Base-by-base conservation (phyloP, 2,329 filamentous ascomycete species). In the Epicoccum nigrum region DNA sequence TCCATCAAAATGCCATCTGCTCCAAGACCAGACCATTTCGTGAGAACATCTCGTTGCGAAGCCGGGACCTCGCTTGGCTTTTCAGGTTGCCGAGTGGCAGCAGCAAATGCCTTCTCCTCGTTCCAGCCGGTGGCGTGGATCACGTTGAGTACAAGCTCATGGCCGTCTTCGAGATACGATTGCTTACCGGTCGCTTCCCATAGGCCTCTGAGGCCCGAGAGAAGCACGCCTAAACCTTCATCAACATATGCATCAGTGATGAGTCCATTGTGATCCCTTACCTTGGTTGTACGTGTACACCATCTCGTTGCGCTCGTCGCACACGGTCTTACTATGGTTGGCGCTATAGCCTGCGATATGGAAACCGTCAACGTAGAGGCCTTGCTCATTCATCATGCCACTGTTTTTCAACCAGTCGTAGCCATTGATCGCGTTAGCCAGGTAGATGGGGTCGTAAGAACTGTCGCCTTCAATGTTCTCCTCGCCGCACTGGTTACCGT, bases 211-310 rank as follows among this genome's bases (percentile, higher is more conserved):
- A 91, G 83, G 11, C 91, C 92, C 4, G 89, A 92, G 17, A 97
- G 82, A 1, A 97, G 67, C 4, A 97, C 91, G 1, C 28, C 28
- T 30, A 3, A 30, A 13, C 12, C 11, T 2, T 30, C 11, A 5
- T 30, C 28, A 30, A 30, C 13, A 1, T 13, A 11, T 13, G 11
- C 4, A 13, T 12, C 28, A 30, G 7, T 30, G n/a, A n/a, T n/a
- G n/a, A 30, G 4, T n/a, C 13, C 13, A 13, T 30, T 5, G 28
- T 30, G 7, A 13, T 9, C 11, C 9, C 28, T 30, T 30, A 17
- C 92, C 93, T 73, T 97, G 93, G 74, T 97, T 97, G 77, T 97
- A 97, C 0, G 92, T 95, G 73, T 92, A 96, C 7, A 96, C 88
- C 86, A 92, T 93, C 61, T 92, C 85, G 71, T 96, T 90, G 40